phyloP scores from a whole-genome alignment of 1,284 basidiomycete genomes.

The Trametes pubescens region DNA sequence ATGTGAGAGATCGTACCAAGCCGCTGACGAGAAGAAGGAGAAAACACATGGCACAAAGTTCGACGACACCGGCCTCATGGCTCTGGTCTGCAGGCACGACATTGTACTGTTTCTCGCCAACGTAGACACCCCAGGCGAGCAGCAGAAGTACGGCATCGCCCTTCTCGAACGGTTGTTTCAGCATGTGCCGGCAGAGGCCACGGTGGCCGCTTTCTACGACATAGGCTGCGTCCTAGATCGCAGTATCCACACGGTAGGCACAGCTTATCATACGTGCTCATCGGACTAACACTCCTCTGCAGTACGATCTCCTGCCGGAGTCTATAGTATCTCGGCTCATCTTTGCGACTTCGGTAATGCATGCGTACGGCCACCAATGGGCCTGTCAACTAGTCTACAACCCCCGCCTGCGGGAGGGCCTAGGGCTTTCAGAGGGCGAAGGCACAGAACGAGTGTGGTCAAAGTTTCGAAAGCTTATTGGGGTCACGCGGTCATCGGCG shows the following conservation, averaged over 20 bases:
- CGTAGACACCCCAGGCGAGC: slow-evolving; percentile 51
- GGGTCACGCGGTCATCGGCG: slow-evolving; percentile 42
- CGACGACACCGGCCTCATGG: slow-evolving; percentile 45
- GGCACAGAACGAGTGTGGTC: slow-evolving; percentile 50
- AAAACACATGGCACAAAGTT: slow-evolving; percentile 40
- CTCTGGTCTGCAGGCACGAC: slow-evolving; percentile 48
- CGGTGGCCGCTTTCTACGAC: slow-evolving; percentile 46
- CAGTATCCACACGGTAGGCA: slow-evolving; percentile 41
- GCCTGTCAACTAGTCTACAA: slow-evolving; percentile 50
- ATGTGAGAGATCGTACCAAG: slow-evolving; percentile 44
- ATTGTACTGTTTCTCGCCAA: slow-evolving; percentile 48
- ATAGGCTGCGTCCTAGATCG: slow-evolving; percentile 50
- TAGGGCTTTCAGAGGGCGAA: slow-evolving; percentile 48
- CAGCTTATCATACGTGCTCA: background rate
- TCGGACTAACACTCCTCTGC: background rate
- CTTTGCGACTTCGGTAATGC: slow-evolving; percentile 50
- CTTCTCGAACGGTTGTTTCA: slow-evolving; percentile 43
- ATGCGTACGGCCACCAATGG: slow-evolving; percentile 52
- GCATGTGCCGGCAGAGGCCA: slow-evolving; percentile 42
- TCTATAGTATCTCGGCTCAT: slow-evolving; percentile 33
- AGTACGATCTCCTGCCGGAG: slow-evolving; percentile 44
- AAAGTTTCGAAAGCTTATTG: slow-evolving; percentile 41
- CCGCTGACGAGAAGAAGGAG: slow-evolving; percentile 44
- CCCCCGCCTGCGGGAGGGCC: slow-evolving; percentile 41
- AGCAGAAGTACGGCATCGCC: slow-evolving; percentile 49